Conservation (phyloP, 1,139 yeast genomes). For the Saccharomycopsis hybrid region DNA sequence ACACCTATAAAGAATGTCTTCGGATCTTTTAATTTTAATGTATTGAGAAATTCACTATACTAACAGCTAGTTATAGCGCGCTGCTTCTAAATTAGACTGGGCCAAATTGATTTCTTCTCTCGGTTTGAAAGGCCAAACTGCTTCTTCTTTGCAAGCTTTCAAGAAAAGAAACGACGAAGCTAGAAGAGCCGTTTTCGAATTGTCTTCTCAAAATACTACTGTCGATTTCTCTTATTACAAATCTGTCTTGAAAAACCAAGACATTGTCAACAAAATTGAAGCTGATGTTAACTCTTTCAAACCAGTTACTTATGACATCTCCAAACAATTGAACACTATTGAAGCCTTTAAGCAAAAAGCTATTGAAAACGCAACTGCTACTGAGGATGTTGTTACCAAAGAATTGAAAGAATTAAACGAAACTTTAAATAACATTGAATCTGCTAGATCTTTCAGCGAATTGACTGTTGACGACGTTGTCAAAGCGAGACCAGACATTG, state of each 20-base stretch:
- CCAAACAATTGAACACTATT: conserved; percentile 86
- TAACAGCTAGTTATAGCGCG: too few relatives aligned
- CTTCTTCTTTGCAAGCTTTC: conserved; percentile 80
- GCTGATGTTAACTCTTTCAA: conserved; percentile 65
- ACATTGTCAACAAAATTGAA: conserved; percentile 78
- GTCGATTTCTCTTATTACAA: conserved; percentile 84
- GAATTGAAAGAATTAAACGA: conserved; percentile 82
- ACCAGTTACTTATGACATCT: conserved; percentile 79
- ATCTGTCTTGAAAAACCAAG: conserved; percentile 70
- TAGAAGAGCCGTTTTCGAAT: conserved; percentile 66
- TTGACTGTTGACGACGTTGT: conserved; percentile 92
- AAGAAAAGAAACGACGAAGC: conserved; percentile 99
- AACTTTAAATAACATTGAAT: conserved; percentile 88
- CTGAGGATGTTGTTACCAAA: conserved; percentile 80
- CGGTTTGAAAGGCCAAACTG: conserved; percentile 91
- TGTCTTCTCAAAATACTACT: conserved; percentile 63
- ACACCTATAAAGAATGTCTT: too few relatives aligned
- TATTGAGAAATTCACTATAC: too few relatives aligned
- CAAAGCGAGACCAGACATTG: conserved; percentile 95
- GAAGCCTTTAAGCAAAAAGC: conserved; percentile 95
- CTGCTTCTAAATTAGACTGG: conserved; percentile 88
- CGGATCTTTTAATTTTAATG: too few relatives aligned
- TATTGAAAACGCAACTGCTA: conserved; percentile 87
- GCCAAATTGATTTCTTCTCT: conserved; percentile 80
- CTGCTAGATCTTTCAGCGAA: conserved; percentile 97